Percentiles rank a stretch among this genome's conserved stretches.
Conservation (phyloP, 139 green algal genomes). For the Picochlorum sp. region DNA sequence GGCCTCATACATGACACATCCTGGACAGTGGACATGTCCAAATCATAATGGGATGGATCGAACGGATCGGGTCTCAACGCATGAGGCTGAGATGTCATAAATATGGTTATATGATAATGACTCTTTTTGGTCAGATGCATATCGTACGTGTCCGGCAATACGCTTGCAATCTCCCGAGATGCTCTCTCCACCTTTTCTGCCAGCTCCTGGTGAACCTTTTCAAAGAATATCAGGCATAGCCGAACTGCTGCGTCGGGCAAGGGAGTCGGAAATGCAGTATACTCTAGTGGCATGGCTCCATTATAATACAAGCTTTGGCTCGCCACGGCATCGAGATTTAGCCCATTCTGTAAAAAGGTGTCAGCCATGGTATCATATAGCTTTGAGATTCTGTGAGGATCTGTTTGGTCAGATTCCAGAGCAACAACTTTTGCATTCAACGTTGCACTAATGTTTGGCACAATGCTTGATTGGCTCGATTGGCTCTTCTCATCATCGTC, state of each 20-base stretch:
- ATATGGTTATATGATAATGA: constrained; percentile 39
- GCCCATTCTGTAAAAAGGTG: constrained; percentile 21
- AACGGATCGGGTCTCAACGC: constrained; percentile 10
- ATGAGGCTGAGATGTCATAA: constrained; percentile 12
- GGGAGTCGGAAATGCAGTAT: constrained; percentile 28
- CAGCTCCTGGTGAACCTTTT: constrained; percentile 14
- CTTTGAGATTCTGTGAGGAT: constrained; percentile 20
- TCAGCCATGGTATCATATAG: constrained; percentile 32
- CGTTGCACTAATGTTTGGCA: constrained; percentile 30
- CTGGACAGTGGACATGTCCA: not conserved
- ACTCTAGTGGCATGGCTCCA: constrained; percentile 19
- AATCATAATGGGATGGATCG: not conserved
- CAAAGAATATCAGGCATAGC: constrained; percentile 29
- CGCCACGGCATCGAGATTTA: constrained; percentile 27
- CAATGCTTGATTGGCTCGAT: not conserved
- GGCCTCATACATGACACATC: not conserved
- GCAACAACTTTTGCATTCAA: constrained; percentile 28
- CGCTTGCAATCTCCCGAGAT: constrained; percentile 12
- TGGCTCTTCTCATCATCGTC: too few species aligned
- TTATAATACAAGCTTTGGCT: constrained; percentile 34
- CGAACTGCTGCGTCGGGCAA: constrained; percentile 12
- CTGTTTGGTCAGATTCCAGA: constrained; percentile 16
- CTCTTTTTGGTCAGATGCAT: constrained; percentile 22
- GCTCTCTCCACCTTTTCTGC: constrained; percentile 10
- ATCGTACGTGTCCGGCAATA: constrained; percentile 17